Evolutionary conservation across 2,329 filamentous ascomycete species (phyloP), one percentile per base, ranked within the genome.

Genomic region (Acrocalymma vagum): DNA sequence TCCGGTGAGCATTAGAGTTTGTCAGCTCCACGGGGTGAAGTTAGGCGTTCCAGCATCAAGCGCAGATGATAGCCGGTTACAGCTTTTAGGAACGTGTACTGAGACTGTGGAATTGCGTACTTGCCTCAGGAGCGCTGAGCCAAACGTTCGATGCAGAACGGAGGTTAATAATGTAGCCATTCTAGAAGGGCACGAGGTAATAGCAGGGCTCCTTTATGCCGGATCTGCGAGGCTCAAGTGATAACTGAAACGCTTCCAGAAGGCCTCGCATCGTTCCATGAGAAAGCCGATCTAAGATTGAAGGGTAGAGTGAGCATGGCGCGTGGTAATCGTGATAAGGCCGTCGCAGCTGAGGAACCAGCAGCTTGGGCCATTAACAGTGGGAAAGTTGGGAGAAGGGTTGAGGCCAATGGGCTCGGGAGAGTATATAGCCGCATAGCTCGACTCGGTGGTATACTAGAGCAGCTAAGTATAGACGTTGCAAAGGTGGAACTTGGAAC

Each of bases 401-500:
- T 25, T 10, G 30, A 20, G 35, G 49, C 60, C 60, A 65, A 66
- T 66, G 16, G 46, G 31, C 47, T 55, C 53, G 60, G 55, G 48
- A 55, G 24, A 35, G 44, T 39, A 22, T 21, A 36, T 38, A 59
- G 46, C 62, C 61, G 60, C 58, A 53, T 58, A 47, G 45, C 44
- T 30, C 25, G 39, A 29, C 39, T 40, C 35, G 45, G 48, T 35
- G 50, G 48, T 32, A 53, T 44, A 45, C 48, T 45, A 53, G 53
- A 45, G 32, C 51, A 51, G 53, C 65, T 67, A 68, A 58, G 62
- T 62, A 60, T 62, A 62, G 63, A 48, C 51, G 63, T 62, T 54
- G 60, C 60, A 66, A 42, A 61, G 44, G 49, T 68, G 61, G 62
- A 68, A 66, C 60, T 42, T n/a, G n/a, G n/a, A n/a, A n/a, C n/a